A percentile compares a stretch with the other conserved stretches of the same genome.
These are phyloP conservation scores for Glutinoglossum americanum DNA, from an alignment of 495 filamentous ascomycete species.

Conservation along the genomic window DNA sequence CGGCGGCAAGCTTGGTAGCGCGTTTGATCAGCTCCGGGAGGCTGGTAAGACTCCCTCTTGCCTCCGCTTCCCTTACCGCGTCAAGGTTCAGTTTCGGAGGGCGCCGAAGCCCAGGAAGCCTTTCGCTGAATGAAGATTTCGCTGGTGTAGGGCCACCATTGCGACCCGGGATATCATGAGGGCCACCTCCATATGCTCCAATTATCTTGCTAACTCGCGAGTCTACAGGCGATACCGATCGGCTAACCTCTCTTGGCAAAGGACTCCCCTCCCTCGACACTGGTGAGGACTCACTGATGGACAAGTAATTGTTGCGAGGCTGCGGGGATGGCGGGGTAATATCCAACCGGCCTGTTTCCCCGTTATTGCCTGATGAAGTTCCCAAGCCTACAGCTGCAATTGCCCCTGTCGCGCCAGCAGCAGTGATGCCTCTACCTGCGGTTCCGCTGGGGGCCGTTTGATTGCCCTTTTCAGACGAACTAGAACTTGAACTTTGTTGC, in stretches of 20 bases:
- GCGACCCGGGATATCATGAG: not conserved
- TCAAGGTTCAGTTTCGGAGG: not conserved
- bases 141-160: not conserved
- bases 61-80: not conserved
- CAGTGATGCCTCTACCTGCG: not conserved
- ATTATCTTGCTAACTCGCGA: not conserved
- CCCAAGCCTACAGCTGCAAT: not conserved
- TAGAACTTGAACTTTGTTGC: not conserved
- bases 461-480: not conserved
- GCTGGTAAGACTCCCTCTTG: constrained; percentile 33
- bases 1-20: constrained; percentile 68
- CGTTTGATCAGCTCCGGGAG: constrained; percentile 75
- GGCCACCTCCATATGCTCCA: not conserved
- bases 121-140: not conserved
- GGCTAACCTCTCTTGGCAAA: not conserved
- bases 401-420: not conserved
- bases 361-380: not conserved
- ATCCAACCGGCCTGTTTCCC: not conserved
- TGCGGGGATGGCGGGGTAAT: not conserved
- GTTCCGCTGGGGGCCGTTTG: not conserved
- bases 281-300: not conserved
- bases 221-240: not conserved
- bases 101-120: not conserved
- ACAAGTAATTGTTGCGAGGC: not conserved
- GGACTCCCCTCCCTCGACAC: not conserved